Conservation (phyloP, 1,284 basidiomycete species). For the Tremellales sp. region DNA sequence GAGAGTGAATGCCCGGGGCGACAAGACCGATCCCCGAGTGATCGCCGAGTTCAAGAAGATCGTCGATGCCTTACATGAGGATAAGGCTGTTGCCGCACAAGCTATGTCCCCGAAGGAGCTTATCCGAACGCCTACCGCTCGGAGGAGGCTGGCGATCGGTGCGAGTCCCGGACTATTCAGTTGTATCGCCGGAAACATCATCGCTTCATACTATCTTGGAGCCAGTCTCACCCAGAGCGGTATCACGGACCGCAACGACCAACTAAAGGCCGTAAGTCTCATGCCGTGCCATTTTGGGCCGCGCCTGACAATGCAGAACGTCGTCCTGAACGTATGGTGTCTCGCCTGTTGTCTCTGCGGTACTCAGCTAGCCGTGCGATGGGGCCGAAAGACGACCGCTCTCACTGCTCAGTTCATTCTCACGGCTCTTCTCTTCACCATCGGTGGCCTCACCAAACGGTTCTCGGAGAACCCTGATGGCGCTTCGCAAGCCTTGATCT, state of each 20-base stretch:
- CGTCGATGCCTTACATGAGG: slow-evolving; percentile 5
- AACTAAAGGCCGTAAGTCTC: slow-evolving; percentile 12
- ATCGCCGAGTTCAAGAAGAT: slow-evolving; percentile 9
- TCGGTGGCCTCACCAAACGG: slow-evolving; percentile 13
- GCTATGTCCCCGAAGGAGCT: slow-evolving; percentile 8
- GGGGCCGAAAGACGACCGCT: slow-evolving; percentile 12
- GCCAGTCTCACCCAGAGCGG: slow-evolving; percentile 6
- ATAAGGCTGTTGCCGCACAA: background rate
- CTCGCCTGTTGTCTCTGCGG: slow-evolving; percentile 8
- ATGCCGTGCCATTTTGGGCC: background rate
- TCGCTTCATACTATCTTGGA: slow-evolving; percentile 14
- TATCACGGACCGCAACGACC: slow-evolving; percentile 8
- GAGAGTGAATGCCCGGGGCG: slow-evolving; percentile 8
- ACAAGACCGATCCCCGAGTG: slow-evolving; percentile 9
- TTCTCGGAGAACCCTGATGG: slow-evolving; percentile 6
- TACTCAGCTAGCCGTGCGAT: slow-evolving; percentile 6
- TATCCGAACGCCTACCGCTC: slow-evolving; percentile 3
- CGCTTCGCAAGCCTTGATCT: slow-evolving; percentile 4
- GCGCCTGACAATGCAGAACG: slow-evolving; percentile 7
- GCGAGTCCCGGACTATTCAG: slow-evolving; percentile 5
- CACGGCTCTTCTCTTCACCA: slow-evolving; percentile 7
- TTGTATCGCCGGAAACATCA: slow-evolving; percentile 12
- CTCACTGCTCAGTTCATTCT: slow-evolving; percentile 4
- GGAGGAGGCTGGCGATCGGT: slow-evolving; percentile 7
- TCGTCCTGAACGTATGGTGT: slow-evolving; percentile 17